Conservation (phyloP, 2,329 filamentous ascomycete genomes). For the Exutisphaerella laricina region DNA sequence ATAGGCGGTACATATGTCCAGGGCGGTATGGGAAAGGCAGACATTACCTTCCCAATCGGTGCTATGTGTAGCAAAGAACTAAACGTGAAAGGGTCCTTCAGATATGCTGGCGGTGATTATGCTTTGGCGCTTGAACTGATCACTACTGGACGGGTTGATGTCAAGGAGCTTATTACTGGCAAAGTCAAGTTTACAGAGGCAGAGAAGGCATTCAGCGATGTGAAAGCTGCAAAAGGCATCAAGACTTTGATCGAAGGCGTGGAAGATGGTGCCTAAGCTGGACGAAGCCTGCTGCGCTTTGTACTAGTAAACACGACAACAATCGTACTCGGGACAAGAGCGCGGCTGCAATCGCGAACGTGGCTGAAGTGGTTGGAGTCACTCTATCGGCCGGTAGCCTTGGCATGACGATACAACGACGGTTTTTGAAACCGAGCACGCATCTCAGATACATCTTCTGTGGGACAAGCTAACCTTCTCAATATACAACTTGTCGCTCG, state of each 20-base stretch:
- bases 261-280: conserved; percentile 13
- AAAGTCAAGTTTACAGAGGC: conserved; percentile 75
- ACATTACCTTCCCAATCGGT: conserved; percentile 90
- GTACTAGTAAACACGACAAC: background rate
- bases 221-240: conserved; percentile 76
- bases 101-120: conserved; percentile 86
- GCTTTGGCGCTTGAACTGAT: conserved; percentile 75
- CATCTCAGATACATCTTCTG: no score
- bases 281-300: background rate
- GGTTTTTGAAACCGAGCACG: no score
- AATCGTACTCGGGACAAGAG: no score
- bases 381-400: no score
- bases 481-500: no score
- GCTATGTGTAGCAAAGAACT: conserved; percentile 85
- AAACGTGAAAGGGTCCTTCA: conserved; percentile 79
- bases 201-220: conserved; percentile 79
- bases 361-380: no score
- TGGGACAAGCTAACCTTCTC: no score
- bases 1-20: conserved; percentile 57
- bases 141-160: conserved; percentile 60
- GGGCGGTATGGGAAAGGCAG: conserved; percentile 81
- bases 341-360: no score
- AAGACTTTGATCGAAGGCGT: conserved; percentile 50
- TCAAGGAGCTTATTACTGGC: conserved; percentile 73
- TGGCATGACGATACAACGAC: no score